These are phyloP conservation scores for Bifiguratus adelaidae DNA, from an alignment of 192 early-diverging fungal species.

Conservation along the genomic window DNA sequence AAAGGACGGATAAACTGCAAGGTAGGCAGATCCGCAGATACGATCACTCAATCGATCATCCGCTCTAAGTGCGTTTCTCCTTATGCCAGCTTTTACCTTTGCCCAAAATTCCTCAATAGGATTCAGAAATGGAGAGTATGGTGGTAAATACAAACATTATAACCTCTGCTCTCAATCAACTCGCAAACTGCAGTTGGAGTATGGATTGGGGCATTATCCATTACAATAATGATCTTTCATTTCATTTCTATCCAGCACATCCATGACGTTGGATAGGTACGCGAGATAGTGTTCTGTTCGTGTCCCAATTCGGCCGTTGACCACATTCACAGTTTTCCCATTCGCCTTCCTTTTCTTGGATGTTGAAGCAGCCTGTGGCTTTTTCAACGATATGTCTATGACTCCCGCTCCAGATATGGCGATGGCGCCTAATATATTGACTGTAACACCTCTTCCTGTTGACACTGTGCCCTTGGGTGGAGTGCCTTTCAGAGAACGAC, in stretches of 20 bases:
- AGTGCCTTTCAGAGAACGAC: constrained; percentile 5
- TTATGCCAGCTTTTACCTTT: constrained; percentile 1
- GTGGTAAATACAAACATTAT: constrained; percentile 4
- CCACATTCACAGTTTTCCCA: constrained; percentile 3
- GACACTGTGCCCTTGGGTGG: background rate
- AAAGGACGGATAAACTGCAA: background rate
- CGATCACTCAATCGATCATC: no score
- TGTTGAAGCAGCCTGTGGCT: background rate
- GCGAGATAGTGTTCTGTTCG: no score
- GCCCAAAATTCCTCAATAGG: constrained; percentile 12
- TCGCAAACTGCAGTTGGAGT: background rate
- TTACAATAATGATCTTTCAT: constrained; percentile 6
- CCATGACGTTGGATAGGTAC: no score
- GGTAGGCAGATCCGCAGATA: background rate
- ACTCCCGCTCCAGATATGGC: background rate
- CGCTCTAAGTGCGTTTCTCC: background rate
- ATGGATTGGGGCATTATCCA: constrained; percentile 8
- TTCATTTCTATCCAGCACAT: no score
- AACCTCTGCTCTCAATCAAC: background rate
- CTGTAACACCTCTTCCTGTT: background rate
- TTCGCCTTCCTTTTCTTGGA: constrained; percentile 9
- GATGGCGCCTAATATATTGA: background rate
- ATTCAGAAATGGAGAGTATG: constrained; percentile 6
- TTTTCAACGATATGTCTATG: constrained; percentile 8
- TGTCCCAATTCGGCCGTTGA: no score